phyloP scores from a whole-genome alignment of 306 rosid genomes.

The Cucumis melo region DNA sequence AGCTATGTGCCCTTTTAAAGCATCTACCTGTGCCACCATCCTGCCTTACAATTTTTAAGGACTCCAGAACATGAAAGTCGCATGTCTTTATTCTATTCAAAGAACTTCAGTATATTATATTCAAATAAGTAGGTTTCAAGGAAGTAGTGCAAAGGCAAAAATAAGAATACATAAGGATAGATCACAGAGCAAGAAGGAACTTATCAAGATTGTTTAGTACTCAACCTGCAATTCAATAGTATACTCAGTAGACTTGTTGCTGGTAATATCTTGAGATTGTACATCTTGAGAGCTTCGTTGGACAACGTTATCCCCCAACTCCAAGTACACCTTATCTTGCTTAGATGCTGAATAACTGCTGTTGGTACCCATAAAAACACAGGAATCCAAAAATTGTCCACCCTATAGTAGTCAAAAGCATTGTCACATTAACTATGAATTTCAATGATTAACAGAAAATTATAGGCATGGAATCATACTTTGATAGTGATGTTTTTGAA shows the following conservation, averaged over 20 bases:
- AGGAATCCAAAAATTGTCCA: conserved; percentile 73
- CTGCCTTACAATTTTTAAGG: neutral
- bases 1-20: neutral
- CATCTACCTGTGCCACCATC: neutral
- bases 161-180: neutral
- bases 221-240: conserved; percentile 75
- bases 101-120: neutral
- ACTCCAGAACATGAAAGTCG: neutral
- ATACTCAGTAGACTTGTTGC: conserved; percentile 31
- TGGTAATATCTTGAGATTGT: conserved; percentile 23
- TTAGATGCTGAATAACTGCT: conserved; percentile 69
- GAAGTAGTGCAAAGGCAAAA: neutral
- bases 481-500: conserved; percentile 77
- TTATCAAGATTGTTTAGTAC: conserved; percentile 10
- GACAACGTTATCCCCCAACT: conserved; percentile 29
- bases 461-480: conserved; percentile 21
- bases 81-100: neutral
- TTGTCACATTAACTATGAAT: neutral
- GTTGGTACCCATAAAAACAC: conserved; percentile 70
- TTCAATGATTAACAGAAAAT: neutral
- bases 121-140: neutral
- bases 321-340: conserved; percentile 60
- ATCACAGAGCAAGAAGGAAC: neutral
- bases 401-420: conserved; percentile 32
- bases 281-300: conserved; percentile 19